These are phyloP conservation scores for Pulicaria dysenterica DNA, from an alignment of 129 eudicot genomes.

Conservation along the genomic window DNA sequence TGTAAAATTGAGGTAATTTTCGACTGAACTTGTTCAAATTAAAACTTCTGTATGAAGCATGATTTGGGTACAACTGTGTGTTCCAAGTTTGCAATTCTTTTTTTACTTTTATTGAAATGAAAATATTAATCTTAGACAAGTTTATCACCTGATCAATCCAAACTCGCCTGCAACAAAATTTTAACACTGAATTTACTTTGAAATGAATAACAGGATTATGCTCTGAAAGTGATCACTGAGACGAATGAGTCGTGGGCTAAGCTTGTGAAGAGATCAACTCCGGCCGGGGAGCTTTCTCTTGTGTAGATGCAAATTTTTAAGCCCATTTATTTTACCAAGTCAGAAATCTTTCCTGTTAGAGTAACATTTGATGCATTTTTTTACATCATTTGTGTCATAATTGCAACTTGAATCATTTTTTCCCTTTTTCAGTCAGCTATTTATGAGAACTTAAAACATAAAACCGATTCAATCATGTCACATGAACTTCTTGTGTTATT, in stretches of 20 bases:
- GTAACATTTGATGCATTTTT: conserved; percentile 29
- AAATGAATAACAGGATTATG: conserved; percentile 68
- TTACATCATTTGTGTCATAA: conserved; percentile 32
- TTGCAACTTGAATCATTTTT: conserved; percentile 16
- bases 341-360: conserved; percentile 22
- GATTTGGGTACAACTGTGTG: too few relatives aligned
- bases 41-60: too few relatives aligned
- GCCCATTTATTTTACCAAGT: conserved; percentile 14
- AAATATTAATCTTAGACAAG: not conserved
- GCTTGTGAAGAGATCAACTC: conserved; percentile 84
- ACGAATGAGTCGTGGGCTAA: conserved; percentile 97
- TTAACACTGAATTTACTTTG: not conserved
- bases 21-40: too few relatives aligned
- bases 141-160: not conserved
- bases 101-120: not conserved
- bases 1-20: too few relatives aligned
- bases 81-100: too few relatives aligned
- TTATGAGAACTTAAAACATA: conserved; percentile 28
- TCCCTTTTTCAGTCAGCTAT: not conserved
- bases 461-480: conserved; percentile 4
- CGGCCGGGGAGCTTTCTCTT: conserved; percentile 95
- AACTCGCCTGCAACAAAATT: not conserved
- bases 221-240: conserved; percentile 83
- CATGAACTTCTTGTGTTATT: not conserved
- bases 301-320: conserved; percentile 39